Evolutionary conservation across 2,329 filamentous ascomycete species (phyloP), one percentile per base, ranked within the genome.

Genomic region (Fusarium dimerum): DNA sequence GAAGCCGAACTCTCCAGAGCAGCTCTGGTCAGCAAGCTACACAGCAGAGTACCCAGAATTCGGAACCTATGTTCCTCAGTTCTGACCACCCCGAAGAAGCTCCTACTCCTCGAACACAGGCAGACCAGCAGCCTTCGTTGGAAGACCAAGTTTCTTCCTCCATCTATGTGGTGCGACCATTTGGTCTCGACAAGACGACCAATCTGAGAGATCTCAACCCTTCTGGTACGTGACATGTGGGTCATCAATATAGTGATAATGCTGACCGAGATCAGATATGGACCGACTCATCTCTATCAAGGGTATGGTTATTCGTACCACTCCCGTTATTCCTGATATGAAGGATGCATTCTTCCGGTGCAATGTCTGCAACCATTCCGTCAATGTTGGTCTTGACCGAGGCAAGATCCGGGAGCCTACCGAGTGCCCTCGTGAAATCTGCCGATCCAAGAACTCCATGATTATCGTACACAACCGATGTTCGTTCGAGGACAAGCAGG

Each of bases 281-380:
- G 95, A 99, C 73, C 95, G 95, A 68, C 83, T 99, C 60, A 88
- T 99, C 60, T 90, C 88, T 60, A 87, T 99, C 73, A 99, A 97
- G 74, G 94, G 94, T 43, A 80, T 99, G 15, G 94, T 99, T 55
- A 99, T 99, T 66, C 87, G 94, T 56, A 89, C 94, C 3, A 97
- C 94, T 0, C 92, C 94, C 1, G 90, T 99, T 60, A 97, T 99
- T 59, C 94, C 94, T 1, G 94, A 99, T 66, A 99, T 99, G 95
- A 97, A 95, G 75, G 90, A 96, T 69, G 94, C 94, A 1, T 97
- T 96, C 76, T 99, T 99, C 83, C 89, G 90, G 58, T 99, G 94
- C 75, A 90, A 91, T 52, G 85, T 93, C 26, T 99, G 94, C 74
- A 91, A 92, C 66, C 91, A 97, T 73, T 93, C 90, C 5, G 85